Evolutionary conservation across 2,329 filamentous ascomycete genomes (phyloP).

Genomic region (Colletotrichum sp.): DNA sequence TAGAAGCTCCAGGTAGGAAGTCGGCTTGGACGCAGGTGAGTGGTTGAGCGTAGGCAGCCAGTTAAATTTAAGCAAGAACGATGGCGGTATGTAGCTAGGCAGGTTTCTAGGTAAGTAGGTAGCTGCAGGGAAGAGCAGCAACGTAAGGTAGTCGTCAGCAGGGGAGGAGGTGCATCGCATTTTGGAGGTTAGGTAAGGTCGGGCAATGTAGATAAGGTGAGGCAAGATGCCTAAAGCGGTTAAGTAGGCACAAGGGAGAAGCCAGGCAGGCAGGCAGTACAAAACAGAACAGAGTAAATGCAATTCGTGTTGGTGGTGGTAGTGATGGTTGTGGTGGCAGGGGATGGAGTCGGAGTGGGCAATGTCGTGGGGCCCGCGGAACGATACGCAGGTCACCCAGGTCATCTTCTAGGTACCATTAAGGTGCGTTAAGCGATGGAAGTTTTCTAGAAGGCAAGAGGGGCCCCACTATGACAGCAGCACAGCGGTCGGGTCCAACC

Average conservation of each 20-base stretch:
- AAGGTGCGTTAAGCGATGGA: constrained; percentile 13
- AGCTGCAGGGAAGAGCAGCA: background rate
- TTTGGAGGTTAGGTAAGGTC: background rate
- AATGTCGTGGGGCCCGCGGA: constrained; percentile 8
- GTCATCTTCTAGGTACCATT: background rate
- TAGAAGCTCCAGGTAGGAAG: background rate
- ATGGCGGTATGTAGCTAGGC: background rate
- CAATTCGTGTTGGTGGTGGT: background rate
- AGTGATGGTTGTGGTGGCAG: background rate
- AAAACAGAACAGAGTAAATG: background rate
- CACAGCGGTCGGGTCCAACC: background rate
- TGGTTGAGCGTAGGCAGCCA: background rate
- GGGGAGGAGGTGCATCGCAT: background rate
- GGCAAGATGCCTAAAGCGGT: background rate
- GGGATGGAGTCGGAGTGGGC: background rate
- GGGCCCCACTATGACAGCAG: background rate
- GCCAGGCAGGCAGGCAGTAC: background rate
- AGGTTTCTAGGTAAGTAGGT: background rate
- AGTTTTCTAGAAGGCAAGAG: constrained; percentile 12
- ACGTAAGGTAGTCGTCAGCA: background rate
- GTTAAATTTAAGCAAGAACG: background rate
- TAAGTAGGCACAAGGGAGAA: background rate
- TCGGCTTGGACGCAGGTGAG: background rate
- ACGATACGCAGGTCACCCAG: constrained; percentile 6
- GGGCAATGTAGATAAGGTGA: background rate